phyloP scores from a whole-genome alignment of 305 asterid genomes.

The Lippia alba region DNA sequence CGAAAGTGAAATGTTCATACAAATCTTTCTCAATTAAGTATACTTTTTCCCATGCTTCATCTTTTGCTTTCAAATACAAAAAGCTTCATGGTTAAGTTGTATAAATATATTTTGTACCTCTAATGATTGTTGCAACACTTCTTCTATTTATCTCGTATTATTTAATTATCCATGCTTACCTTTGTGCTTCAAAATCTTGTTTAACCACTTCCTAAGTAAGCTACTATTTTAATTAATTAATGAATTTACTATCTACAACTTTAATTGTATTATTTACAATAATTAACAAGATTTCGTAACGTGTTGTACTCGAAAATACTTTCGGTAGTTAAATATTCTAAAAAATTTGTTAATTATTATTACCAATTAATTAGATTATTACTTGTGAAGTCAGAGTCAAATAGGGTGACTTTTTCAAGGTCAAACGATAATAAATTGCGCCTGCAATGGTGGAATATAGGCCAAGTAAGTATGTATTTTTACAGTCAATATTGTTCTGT shows the following conservation, averaged over 20 bases:
- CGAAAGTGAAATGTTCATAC: background rate
- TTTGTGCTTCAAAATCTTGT: slow-evolving; percentile 32
- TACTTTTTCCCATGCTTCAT: slow-evolving; percentile 27
- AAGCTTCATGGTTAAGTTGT: slow-evolving; percentile 38
- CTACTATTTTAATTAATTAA: slow-evolving; percentile 16
- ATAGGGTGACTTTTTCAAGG: slow-evolving; percentile 25
- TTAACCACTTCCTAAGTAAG: slow-evolving; percentile 43
- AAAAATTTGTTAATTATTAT: too few relatives aligned
- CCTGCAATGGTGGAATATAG: slow-evolving; percentile 41
- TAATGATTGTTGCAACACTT: slow-evolving; percentile 37
- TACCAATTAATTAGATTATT: background rate
- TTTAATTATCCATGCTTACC: slow-evolving; percentile 38
- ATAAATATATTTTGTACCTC: slow-evolving; percentile 15
- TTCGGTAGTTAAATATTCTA: slow-evolving; percentile 28
- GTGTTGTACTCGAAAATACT: slow-evolving; percentile 38
- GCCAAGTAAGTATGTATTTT: background rate
- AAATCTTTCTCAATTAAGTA: too few relatives aligned
- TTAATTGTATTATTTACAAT: slow-evolving; percentile 17
- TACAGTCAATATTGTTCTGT: too few relatives aligned
- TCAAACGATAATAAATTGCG: slow-evolving; percentile 36
- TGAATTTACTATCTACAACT: slow-evolving; percentile 6
- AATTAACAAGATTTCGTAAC: slow-evolving; percentile 35
- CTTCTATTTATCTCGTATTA: slow-evolving; percentile 26
- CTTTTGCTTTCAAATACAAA: slow-evolving; percentile 36
- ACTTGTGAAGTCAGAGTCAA: slow-evolving; percentile 33